These are phyloP conservation scores for Cystofilobasidium ferigula DNA, from an alignment of 768 basidiomycete species.

Conservation along the genomic window DNA sequence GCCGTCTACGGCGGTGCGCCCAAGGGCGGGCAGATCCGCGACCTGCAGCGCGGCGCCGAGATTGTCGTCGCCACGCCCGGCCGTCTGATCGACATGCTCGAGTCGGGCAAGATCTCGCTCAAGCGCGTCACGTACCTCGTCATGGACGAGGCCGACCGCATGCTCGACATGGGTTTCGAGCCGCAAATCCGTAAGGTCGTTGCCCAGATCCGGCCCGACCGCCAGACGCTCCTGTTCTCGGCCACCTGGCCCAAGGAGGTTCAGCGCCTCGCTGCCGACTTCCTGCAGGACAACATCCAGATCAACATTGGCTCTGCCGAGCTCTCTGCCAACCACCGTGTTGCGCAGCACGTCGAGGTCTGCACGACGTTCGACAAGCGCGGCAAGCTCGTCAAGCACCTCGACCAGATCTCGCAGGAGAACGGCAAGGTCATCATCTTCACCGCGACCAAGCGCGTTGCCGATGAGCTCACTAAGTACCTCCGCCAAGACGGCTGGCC, in stretches of 20 bases:
- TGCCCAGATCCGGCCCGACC: constrained; percentile 89
- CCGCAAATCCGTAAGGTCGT: constrained; percentile 99
- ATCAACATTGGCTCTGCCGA: constrained; percentile 99
- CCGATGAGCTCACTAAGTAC: constrained; percentile 90
- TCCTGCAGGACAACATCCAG: constrained; percentile 91
- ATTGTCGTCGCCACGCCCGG: constrained; percentile 99
- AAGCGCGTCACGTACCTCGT: constrained; percentile 94
- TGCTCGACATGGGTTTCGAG: constrained; percentile 99
- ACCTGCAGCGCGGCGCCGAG: constrained; percentile 91
- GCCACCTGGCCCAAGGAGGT: constrained; percentile 99
- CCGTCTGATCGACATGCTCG: constrained; percentile 97
- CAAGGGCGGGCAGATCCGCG: constrained; percentile 96
- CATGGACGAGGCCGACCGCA: constrained; percentile 99
- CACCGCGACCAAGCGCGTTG: constrained; percentile 83
- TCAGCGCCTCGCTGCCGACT: constrained; percentile 92
- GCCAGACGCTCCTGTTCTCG: constrained; percentile 98
- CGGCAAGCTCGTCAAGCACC: constrained; percentile 85
- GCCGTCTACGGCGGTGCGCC: constrained; percentile 98
- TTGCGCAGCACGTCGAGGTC: constrained; percentile 88
- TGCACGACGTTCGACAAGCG: constrained; percentile 98
- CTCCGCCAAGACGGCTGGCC: constrained; percentile 98
- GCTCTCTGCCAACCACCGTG: constrained; percentile 94
- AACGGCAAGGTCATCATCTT: constrained; percentile 99
- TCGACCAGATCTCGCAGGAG: constrained; percentile 89
- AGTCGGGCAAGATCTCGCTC: constrained; percentile 89